phyloP scores from a whole-genome alignment of 495 filamentous ascomycete genomes.

The Penicillium flavigenum region DNA sequence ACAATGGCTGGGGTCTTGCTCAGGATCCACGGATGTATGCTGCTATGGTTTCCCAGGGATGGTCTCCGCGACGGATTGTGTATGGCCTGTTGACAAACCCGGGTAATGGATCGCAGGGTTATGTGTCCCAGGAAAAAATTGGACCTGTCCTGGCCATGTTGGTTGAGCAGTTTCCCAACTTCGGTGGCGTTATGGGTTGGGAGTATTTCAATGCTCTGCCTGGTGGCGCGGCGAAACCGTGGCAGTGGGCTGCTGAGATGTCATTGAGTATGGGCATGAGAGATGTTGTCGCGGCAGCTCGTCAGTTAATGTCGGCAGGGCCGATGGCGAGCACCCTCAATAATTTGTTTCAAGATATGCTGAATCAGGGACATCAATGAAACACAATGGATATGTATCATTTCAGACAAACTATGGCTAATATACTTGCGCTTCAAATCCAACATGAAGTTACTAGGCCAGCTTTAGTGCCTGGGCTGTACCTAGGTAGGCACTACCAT shows the following conservation, averaged over 20 bases:
- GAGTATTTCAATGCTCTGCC: slow-evolving; percentile 76
- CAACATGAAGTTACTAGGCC: neutral
- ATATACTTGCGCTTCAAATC: neutral
- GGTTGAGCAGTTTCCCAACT: slow-evolving; percentile 55
- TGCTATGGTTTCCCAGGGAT: slow-evolving; percentile 60
- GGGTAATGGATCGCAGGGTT: slow-evolving; percentile 61
- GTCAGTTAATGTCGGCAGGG: slow-evolving; percentile 29
- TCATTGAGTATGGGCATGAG: slow-evolving; percentile 51
- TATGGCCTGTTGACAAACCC: slow-evolving; percentile 71
- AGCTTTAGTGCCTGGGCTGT: neutral
- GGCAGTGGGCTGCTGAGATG: slow-evolving; percentile 69
- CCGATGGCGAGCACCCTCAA: slow-evolving; percentile 33
- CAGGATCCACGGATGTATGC: slow-evolving; percentile 61
- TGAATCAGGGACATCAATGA: slow-evolving; percentile 27
- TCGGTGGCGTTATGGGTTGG: slow-evolving; percentile 86
- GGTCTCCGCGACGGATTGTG: slow-evolving; percentile 64
- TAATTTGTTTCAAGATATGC: slow-evolving; percentile 35
- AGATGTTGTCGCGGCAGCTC: slow-evolving; percentile 34
- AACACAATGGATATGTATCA: slow-evolving; percentile 5
- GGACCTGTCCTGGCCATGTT: slow-evolving; percentile 44
- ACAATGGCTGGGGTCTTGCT: slow-evolving; percentile 74
- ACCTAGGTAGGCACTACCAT: neutral
- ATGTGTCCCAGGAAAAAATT: slow-evolving; percentile 50
- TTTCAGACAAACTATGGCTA: neutral
- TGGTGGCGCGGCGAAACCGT: slow-evolving; percentile 57